Percentiles rank a stretch among this genome's conserved stretches.
These are phyloP conservation scores for Pontederia crassipes DNA, from an alignment of 176 grass and related monocot genomes.

Conservation along the genomic window DNA sequence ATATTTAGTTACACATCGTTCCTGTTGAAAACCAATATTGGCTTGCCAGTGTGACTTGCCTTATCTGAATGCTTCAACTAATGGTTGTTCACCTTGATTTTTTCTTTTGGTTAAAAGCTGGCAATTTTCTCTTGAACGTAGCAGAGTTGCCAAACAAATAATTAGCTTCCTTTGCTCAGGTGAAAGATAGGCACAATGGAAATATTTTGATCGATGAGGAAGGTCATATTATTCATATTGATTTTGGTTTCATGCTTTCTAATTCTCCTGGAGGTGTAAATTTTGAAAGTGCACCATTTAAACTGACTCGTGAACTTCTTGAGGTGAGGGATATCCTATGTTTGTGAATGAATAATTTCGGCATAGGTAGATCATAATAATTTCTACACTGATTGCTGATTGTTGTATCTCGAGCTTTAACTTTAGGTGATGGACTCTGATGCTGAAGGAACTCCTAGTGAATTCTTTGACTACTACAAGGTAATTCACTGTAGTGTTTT, in stretches of 20 bases:
- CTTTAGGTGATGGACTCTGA: conserved; percentile 99
- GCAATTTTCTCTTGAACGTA: too few relatives aligned
- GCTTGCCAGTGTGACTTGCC: too few relatives aligned
- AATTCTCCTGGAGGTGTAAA: conserved; percentile 98
- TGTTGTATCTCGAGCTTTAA: neutral
- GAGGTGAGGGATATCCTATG: conserved; percentile 46
- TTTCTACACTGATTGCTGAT: neutral
- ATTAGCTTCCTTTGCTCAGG: conserved; percentile 33
- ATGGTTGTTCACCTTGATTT: neutral
- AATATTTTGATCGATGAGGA: conserved; percentile 97
- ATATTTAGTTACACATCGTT: too few relatives aligned
- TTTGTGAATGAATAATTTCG: neutral
- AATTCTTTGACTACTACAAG: conserved; percentile 99
- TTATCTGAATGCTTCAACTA: too few relatives aligned
- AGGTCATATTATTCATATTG: conserved; percentile 99
- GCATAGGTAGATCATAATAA: neutral
- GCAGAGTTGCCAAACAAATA: too few relatives aligned
- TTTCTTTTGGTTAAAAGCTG: neutral
- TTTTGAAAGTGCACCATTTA: conserved; percentile 99
- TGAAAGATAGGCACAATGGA: conserved; percentile 96
- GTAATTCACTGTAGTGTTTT: conserved; percentile 32
- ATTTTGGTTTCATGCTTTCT: conserved; percentile 99
- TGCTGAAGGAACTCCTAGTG: conserved; percentile 91
- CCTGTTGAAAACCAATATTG: too few relatives aligned
- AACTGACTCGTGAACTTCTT: conserved; percentile 91